Evolutionary conservation across 139 green algal genomes (phyloP).

Genomic region (Auxenochlorella protothecoides): DNA sequence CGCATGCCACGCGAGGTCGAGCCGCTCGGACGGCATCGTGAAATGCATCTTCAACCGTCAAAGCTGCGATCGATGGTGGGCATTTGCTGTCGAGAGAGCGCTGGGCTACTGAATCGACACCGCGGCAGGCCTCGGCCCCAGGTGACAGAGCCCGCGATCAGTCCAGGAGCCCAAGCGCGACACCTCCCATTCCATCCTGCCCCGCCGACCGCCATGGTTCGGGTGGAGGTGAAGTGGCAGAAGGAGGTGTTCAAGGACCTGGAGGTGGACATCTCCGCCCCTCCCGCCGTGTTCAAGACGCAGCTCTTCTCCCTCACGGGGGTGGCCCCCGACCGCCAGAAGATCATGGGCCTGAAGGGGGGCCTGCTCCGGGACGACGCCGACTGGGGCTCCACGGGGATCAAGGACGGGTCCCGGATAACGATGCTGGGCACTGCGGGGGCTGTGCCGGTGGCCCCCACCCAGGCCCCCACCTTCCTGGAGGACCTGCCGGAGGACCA

Average conservation of each 20-base stretch:
- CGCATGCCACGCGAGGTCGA: no score
- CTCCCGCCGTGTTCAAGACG: slow-evolving; percentile 84
- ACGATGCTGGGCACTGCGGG: slow-evolving; percentile 97
- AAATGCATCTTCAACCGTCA: neutral
- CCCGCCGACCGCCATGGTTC: slow-evolving; percentile 17
- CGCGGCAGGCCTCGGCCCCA: neutral
- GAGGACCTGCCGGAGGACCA: slow-evolving; percentile 91
- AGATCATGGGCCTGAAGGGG: slow-evolving; percentile 92
- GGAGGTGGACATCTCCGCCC: slow-evolving; percentile 69
- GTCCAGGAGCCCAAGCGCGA: no score
- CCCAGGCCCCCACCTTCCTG: slow-evolving; percentile 60
- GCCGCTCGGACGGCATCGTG: neutral
- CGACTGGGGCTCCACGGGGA: slow-evolving; percentile 65
- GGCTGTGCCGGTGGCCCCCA: slow-evolving; percentile 52
- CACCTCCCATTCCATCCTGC: neutral
- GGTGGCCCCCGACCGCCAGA: slow-evolving; percentile 88
- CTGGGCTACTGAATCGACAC: no score
- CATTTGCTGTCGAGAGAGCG: neutral
- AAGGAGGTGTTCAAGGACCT: slow-evolving; percentile 81
- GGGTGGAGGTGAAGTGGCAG: slow-evolving; percentile 85
- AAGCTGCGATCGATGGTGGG: neutral
- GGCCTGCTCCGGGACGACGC: slow-evolving; percentile 85
- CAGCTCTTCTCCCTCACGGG: slow-evolving; percentile 89
- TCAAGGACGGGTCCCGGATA: slow-evolving; percentile 78
- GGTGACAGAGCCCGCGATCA: neutral